Percentiles rank a stretch among this genome's conserved stretches.
These are phyloP conservation scores for Lentinus tigrinus DNA, from an alignment of 768 basidiomycete genomes.

Conservation along the genomic window DNA sequence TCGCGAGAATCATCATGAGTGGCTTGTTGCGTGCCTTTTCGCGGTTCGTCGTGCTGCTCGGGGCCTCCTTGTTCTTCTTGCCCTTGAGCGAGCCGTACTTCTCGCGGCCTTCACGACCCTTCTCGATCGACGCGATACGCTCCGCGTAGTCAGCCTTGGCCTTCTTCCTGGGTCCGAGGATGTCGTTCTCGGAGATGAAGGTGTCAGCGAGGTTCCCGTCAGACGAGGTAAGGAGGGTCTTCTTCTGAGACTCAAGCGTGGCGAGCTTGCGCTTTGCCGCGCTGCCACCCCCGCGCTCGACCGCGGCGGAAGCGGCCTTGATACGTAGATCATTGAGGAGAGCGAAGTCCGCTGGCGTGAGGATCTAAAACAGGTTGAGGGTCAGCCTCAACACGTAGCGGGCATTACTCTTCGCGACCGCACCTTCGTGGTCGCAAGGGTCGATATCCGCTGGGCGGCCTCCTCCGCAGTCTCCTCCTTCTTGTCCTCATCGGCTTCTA, in stretches of 20 bases:
- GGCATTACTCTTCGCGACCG: slow-evolving; percentile 2
- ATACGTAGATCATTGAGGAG: slow-evolving; percentile 85
- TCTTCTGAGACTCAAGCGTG: slow-evolving; percentile 70
- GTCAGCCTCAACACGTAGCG: neutral
- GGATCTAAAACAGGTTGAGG: slow-evolving; percentile 56
- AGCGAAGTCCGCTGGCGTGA: slow-evolving; percentile 96
- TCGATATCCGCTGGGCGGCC: slow-evolving; percentile 48
- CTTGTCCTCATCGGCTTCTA: slow-evolving; percentile 40
- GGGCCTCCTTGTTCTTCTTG: slow-evolving; percentile 81
- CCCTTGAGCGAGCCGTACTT: slow-evolving; percentile 89
- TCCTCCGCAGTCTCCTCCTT: slow-evolving; percentile 21
- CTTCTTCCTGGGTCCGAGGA: slow-evolving; percentile 92
- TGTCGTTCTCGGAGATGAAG: slow-evolving; percentile 88
- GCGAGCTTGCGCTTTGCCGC: slow-evolving; percentile 89
- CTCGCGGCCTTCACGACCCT: slow-evolving; percentile 92
- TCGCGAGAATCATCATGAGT: slow-evolving; percentile 89
- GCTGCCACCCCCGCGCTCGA: slow-evolving; percentile 67
- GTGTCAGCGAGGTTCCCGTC: slow-evolving; percentile 44
- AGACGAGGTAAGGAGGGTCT: slow-evolving; percentile 40
- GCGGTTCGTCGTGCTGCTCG: slow-evolving; percentile 86
- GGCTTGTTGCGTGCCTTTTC: slow-evolving; percentile 95
- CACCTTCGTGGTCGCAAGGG: slow-evolving; percentile 81
- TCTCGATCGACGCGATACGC: slow-evolving; percentile 86
- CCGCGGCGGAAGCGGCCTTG: slow-evolving; percentile 69
- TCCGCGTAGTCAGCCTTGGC: slow-evolving; percentile 91